Percentiles rank a stretch among this genome's conserved stretches.
These are phyloP conservation scores for Penicillium ochrochloron DNA, from an alignment of 495 filamentous ascomycete genomes.

Conservation along the genomic window DNA sequence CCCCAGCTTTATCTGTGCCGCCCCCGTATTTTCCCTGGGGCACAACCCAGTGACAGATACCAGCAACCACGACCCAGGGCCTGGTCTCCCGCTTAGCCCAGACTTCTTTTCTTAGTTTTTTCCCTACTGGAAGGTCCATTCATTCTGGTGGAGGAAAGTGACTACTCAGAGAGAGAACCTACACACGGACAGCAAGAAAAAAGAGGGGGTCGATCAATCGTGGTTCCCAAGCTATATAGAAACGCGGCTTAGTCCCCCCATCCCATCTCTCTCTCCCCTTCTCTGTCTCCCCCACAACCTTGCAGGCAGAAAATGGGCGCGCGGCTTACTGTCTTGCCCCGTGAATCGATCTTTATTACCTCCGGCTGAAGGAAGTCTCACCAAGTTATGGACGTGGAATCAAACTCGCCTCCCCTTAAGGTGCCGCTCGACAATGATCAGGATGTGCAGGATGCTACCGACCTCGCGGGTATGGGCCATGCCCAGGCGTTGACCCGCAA, in stretches of 20 bases:
- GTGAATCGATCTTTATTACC: conserved; percentile 20
- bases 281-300: conserved; percentile 1
- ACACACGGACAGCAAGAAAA: neutral
- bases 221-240: conserved; percentile 24
- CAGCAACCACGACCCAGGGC: neutral
- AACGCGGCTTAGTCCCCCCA: conserved; percentile 6
- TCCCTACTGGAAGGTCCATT: neutral
- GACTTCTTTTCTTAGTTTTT: neutral
- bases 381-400: conserved; percentile 42
- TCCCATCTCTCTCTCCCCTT: neutral
- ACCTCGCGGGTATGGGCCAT: conserved; percentile 57
- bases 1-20: conserved; percentile 34
- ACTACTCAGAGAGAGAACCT: neutral
- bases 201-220: neutral
- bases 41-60: conserved; percentile 15
- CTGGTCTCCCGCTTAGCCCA: neutral
- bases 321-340: conserved; percentile 12
- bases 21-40: conserved; percentile 26
- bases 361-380: conserved; percentile 18
- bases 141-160: neutral
- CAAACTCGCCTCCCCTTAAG: conserved; percentile 36
- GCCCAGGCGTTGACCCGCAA: conserved; percentile 55
- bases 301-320: conserved; percentile 34
- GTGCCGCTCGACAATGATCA: conserved; percentile 39
- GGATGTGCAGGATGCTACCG: conserved; percentile 53